Base-by-base conservation (phyloP, 169 alveolate genomes). In the Plasmodium blacklocki region DNA sequence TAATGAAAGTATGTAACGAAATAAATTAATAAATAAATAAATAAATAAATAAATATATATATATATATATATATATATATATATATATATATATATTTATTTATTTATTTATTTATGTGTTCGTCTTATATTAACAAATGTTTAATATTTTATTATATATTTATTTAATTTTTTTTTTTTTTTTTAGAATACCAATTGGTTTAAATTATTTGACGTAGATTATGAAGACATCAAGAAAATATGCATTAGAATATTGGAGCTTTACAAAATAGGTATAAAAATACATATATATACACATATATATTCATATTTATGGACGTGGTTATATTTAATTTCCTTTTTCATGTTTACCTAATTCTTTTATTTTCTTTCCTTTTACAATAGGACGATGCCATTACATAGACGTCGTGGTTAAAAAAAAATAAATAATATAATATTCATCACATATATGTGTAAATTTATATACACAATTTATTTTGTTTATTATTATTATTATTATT, bases 151-250 rank as follows among this genome's bases (percentile, higher is more conserved):
- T 62, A 39, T 15, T 63, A 9, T 19, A 43, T 63, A 21, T 63
- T 50, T 56, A 54, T 76, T 18, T 54, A 19, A 63, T 49, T n/a
- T 14, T 26, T 3, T 63, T 18, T 39, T 5, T 23, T 49, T 26
- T 26, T 29, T 3, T 39, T 67, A 80, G 90, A 62, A 60, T 12
- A 93, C 95, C 18, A 89, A 93, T 2, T 93, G 95, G 95, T 90
- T 78, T 52, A 91, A 88, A 66, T 88, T 93, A 43, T 93, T 90
- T 68, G 95, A 93, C 43, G 95, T 93, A 19, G 90, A 88, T n/a
- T 93, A 93, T 89, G 93, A 88, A n/a, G 94, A 93, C 67, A 92
- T 93, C 2, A 73, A 80, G 45, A 90, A 86, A 68, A 93, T 93
- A 45, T 93, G 95, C 88, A 89, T 88, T 39, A 67, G 91, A 56